Evolutionary conservation across 257 asterid species (phyloP), one percentile per base, ranked within the genome.

Genomic region (Lithospermum erythrorhizon): DNA sequence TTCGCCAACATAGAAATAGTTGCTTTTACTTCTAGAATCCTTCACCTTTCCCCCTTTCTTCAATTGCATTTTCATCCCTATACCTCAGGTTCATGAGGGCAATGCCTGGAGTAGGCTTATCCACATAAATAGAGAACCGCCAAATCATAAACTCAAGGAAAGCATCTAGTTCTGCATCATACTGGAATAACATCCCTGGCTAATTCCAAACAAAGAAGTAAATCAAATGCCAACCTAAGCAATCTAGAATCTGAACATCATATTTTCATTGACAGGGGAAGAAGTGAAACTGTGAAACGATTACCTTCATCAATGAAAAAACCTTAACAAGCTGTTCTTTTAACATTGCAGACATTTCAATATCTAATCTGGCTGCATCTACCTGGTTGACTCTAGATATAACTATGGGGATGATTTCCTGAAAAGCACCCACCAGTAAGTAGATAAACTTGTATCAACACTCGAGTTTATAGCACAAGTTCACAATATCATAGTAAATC

Each of bases 171-270:
- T 93, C 99, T n/a, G 95, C 85, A 65, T 93, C 99, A 74, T 84
- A 93, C 70, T 93, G 97, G 74, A 86, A 89, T 75, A 86, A 66
- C 87, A 93, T 84, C 79, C 99, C 96, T 84, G 96, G 99, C 99
- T 89, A 86, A 89, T 84, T 73, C 82, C 87, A 77, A 84, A 75
- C 10, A 60, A 75, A 73, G 18, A 41, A 41, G 49, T 11, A 75
- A 82, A 74, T 80, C 78, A 78, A 77, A 82, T 62, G 65, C 65
- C 58, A 55, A 62, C 53, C 63, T 72, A 68, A 49, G 49, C 20
- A 27, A 61, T 65, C 59, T 65, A 62, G 66, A 66, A 65, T 15
- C 48, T 68, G 24, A 48, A 65, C 70, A 60, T 65, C 66, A 61
- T 52, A 66, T 49, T 54, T n/a, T 45, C 37, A 58, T 29, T 53